Evolutionary conservation across 257 asterid species (phyloP).

Genomic region (Rehmannia glutinosa): DNA sequence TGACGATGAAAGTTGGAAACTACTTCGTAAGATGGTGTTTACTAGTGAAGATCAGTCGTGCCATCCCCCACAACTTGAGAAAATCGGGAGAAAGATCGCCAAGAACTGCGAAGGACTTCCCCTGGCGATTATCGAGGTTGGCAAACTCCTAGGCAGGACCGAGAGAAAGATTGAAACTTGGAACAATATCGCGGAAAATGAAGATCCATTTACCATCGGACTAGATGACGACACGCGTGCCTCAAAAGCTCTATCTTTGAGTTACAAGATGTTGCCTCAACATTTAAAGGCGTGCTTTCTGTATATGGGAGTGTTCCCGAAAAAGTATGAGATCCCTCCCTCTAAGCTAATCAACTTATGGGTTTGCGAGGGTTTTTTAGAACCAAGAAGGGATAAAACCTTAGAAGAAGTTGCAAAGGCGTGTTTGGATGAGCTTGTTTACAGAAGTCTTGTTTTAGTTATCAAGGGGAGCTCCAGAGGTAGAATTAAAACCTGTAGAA

Average conservation of each 20-base stretch:
- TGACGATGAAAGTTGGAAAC: background rate
- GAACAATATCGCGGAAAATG: background rate
- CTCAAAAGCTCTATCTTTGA: background rate
- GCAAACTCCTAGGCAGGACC: background rate
- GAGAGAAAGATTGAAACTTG: background rate
- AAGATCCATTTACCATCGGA: background rate
- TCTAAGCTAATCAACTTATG: background rate
- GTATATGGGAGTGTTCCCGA: background rate
- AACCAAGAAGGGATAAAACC: background rate
- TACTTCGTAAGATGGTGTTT: background rate
- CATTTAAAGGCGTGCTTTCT: constrained; percentile 14
- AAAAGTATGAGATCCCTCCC: background rate
- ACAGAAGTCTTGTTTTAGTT: background rate
- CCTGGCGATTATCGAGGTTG: background rate
- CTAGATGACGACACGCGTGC: background rate
- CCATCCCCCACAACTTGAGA: background rate
- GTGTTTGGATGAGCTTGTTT: background rate
- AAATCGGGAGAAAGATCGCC: background rate
- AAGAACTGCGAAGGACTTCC: constrained; percentile 17
- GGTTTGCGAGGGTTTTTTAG: background rate
- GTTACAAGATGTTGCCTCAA: constrained; percentile 15
- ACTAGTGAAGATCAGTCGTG: background rate
- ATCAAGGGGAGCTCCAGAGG: too few species aligned
- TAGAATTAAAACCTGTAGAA: background rate
- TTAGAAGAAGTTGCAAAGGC: background rate